Percentiles rank a stretch among this genome's conserved stretches.
Conservation (phyloP, 768 basidiomycete species). For the Mycena indigotica region DNA sequence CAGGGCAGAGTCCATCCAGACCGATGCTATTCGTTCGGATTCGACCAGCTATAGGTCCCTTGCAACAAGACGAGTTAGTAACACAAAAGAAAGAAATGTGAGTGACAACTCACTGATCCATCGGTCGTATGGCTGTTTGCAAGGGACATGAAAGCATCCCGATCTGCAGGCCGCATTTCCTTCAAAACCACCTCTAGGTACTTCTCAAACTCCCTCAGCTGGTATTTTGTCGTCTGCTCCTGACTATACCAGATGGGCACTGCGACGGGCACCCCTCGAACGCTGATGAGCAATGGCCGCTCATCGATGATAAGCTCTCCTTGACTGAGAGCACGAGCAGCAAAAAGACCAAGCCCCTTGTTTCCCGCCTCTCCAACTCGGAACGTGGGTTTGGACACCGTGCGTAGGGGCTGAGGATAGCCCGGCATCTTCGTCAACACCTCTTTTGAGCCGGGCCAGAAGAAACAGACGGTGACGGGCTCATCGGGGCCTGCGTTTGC, state of each 20-base stretch:
- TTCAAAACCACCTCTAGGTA: neutral
- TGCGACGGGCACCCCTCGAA: conserved; percentile 3
- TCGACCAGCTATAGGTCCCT: conserved; percentile 2
- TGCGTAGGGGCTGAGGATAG: neutral
- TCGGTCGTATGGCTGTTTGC: conserved; percentile 8
- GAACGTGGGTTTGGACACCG: neutral
- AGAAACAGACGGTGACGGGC: conserved; percentile 1
- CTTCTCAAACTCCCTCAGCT: neutral
- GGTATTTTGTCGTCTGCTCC: conserved; percentile 2
- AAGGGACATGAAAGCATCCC: conserved; percentile 10
- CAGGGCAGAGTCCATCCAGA: neutral
- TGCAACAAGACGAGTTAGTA: no score
- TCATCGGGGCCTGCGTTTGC: neutral
- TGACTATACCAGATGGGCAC: no score
- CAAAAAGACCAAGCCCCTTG: conserved; percentile 21
- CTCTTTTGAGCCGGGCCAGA: neutral
- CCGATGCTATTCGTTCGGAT: conserved; percentile 17
- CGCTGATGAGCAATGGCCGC: conserved; percentile 15
- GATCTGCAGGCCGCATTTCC: conserved; percentile 1
- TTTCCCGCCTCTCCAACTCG: neutral
- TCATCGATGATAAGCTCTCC: conserved; percentile 21
- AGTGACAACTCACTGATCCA: no score
- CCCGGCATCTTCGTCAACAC: neutral
- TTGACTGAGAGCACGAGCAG: conserved; percentile 9
- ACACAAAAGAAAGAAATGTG: no score